These are phyloP conservation scores for Russula sp. DNA, from an alignment of 768 basidiomycete species.

Conservation along the genomic window DNA sequence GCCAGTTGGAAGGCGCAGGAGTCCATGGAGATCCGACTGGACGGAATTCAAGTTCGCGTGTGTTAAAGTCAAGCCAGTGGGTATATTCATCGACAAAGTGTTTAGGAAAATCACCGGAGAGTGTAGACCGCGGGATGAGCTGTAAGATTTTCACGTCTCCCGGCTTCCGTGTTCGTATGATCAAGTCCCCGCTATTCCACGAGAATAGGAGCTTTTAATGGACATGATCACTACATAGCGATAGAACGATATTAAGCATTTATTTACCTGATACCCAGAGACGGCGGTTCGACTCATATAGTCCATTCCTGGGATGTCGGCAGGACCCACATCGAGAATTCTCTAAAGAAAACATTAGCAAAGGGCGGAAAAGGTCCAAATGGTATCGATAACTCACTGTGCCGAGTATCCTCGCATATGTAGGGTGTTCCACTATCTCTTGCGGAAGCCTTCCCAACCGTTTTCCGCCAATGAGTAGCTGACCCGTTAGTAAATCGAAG, in stretches of 20 bases:
- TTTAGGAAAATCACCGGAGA: constrained; percentile 37
- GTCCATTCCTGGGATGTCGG: constrained; percentile 16
- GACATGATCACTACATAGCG: background rate
- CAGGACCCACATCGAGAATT: constrained; percentile 18
- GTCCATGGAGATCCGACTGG: constrained; percentile 36
- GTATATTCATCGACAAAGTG: constrained; percentile 35
- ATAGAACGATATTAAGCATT: background rate
- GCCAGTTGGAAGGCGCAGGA: constrained; percentile 36
- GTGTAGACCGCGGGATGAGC: constrained; percentile 37
- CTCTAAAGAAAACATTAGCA: constrained; percentile 3
- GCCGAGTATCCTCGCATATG: constrained; percentile 41
- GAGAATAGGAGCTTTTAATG: constrained; percentile 9
- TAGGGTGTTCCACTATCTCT: constrained; percentile 36
- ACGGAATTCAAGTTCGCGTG: constrained; percentile 37
- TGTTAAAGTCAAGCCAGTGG: constrained; percentile 39
- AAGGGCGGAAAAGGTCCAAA: background rate
- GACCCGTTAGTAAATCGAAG: constrained; percentile 44
- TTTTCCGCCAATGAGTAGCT: constrained; percentile 44
- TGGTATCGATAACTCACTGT: constrained; percentile 25
- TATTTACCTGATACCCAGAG: constrained; percentile 16
- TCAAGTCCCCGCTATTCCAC: background rate
- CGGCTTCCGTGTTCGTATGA: constrained; percentile 3
- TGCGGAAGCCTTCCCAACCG: constrained; percentile 41
- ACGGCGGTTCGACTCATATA: constrained; percentile 12
- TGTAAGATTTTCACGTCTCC: constrained; percentile 26